These are phyloP conservation scores for Avena eriantha DNA, from an alignment of 176 grass and related monocot species.

Conservation along the genomic window DNA sequence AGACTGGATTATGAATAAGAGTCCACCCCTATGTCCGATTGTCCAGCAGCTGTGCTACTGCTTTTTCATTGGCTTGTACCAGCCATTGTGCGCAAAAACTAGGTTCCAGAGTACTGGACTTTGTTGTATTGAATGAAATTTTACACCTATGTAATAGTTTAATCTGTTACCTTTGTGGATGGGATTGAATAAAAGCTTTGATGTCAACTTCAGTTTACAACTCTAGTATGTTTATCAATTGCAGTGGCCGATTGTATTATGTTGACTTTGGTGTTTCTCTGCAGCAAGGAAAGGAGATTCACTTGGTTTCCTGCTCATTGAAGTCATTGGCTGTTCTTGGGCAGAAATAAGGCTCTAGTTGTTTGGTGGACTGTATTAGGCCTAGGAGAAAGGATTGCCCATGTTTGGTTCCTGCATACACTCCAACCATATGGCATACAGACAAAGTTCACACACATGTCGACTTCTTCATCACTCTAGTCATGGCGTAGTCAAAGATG, in stretches of 20 bases:
- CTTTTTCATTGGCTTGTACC: constrained; percentile 12
- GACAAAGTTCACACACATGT: too few species aligned
- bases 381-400: too few species aligned
- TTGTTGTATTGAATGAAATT: constrained; percentile 13
- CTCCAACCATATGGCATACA: too few species aligned
- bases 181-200: constrained; percentile 12
- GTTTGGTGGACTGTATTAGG: too few species aligned
- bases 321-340: too few species aligned
- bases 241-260: background rate
- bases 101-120: background rate
- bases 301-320: background rate
- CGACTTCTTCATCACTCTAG: too few species aligned
- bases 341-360: too few species aligned
- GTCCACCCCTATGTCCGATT: background rate
- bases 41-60: constrained; percentile 23
- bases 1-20: constrained; percentile 19
- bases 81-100: constrained; percentile 14
- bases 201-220: constrained; percentile 23
- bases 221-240: background rate
- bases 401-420: too few species aligned
- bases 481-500: too few species aligned
- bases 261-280: background rate
- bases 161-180: background rate
- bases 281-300: background rate
- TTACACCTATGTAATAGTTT: background rate